Conservation (phyloP, 2,329 filamentous ascomycete species). For the Talaromyces sp. region DNA sequence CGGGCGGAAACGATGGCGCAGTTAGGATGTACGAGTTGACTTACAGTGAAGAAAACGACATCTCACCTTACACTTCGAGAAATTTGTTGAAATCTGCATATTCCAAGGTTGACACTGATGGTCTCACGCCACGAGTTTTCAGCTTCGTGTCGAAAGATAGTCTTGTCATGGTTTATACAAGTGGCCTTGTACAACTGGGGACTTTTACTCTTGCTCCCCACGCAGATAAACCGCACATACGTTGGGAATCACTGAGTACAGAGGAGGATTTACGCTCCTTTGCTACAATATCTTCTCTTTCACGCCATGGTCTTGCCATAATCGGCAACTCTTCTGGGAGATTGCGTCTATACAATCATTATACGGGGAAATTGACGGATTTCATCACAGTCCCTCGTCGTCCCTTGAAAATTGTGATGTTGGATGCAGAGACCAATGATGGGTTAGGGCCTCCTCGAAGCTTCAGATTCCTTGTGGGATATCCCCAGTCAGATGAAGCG, state of each 20-base stretch:
- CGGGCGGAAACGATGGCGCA: constrained; percentile 79
- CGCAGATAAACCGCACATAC: constrained; percentile 16
- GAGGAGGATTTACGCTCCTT: constrained; percentile 29
- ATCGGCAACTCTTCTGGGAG: constrained; percentile 30
- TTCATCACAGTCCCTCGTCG: constrained; percentile 25
- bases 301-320: constrained; percentile 29
- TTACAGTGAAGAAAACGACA: background rate
- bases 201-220: constrained; percentile 3
- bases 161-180: constrained; percentile 28
- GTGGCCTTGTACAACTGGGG: constrained; percentile 32
- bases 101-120: constrained; percentile 15
- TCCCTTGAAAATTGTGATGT: constrained; percentile 26
- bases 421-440: constrained; percentile 16
- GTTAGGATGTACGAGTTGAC: constrained; percentile 37
- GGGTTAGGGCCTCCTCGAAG: constrained; percentile 4
- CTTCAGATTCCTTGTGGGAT: constrained; percentile 26
- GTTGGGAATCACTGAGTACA: constrained; percentile 23
- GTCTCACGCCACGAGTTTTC: constrained; percentile 25
- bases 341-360: constrained; percentile 33
- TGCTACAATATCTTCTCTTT: constrained; percentile 26
- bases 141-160: constrained; percentile 31
- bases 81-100: constrained; percentile 16
- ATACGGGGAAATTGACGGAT: constrained; percentile 23
- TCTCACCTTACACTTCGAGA: constrained; percentile 15
- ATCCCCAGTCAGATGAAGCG: constrained; percentile 23